Conservation (phyloP, 345 rosid genomes). For the Ailanthus altissimus region DNA sequence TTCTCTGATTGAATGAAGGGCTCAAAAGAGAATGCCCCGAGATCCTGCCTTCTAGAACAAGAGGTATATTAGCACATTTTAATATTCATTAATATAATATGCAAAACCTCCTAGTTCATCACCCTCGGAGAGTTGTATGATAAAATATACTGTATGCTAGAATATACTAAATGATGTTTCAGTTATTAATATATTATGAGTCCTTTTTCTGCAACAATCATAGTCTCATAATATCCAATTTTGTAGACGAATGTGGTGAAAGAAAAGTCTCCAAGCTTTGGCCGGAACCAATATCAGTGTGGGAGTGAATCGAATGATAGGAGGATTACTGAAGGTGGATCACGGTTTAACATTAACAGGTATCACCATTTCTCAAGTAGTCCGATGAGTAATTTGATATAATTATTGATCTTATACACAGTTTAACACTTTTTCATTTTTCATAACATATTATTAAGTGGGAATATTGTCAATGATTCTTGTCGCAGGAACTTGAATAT, state of each 20-base stretch:
- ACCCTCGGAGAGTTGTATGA: neutral
- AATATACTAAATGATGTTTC: neutral
- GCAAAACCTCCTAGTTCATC: neutral
- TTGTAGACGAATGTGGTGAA: conserved; percentile 28
- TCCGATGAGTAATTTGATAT: neutral
- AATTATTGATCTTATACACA: neutral
- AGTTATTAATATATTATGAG: neutral
- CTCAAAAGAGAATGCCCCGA: conserved; percentile 43
- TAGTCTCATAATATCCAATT: neutral
- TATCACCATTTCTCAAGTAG: conserved; percentile 13
- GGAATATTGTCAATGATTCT: neutral
- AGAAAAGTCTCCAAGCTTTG: conserved; percentile 21
- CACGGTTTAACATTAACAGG: conserved; percentile 29
- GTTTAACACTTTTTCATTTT: neutral
- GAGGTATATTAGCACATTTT: conserved; percentile 32
- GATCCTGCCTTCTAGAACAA: conserved; percentile 14
- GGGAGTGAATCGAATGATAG: conserved; percentile 21
- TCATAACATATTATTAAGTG: neutral
- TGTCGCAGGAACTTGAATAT: conserved; percentile 33
- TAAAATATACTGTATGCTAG: neutral
- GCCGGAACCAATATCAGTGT: conserved; percentile 29
- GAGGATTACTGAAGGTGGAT: conserved; percentile 20
- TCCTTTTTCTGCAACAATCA: neutral
- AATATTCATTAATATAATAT: too few species aligned
- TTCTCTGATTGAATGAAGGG: conserved; percentile 32